Conservation (phyloP, 345 rosid species). For the Euphorbia lathyris region DNA sequence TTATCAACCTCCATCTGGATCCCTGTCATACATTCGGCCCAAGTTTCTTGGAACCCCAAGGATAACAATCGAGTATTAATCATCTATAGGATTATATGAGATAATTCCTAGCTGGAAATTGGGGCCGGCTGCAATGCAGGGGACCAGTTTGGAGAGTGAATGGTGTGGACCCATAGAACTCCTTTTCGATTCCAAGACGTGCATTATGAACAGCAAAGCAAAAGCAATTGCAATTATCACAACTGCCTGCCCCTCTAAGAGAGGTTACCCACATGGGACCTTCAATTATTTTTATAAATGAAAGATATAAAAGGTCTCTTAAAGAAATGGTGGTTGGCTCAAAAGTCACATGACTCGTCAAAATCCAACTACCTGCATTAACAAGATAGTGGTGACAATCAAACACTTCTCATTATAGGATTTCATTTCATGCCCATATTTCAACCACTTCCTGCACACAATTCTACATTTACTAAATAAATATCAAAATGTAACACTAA, state of each 20-base stretch:
- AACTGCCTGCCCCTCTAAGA: background rate
- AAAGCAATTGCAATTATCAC: background rate
- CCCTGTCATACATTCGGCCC: too few relatives aligned
- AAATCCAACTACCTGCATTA: constrained; percentile 23
- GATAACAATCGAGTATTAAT: too few relatives aligned
- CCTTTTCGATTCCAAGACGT: background rate
- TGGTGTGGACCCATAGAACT: constrained; percentile 16
- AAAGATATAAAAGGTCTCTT: background rate
- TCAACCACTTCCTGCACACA: background rate
- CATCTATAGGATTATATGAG: constrained; percentile 20
- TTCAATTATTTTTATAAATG: background rate
- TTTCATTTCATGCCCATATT: background rate
- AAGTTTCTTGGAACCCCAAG: too few relatives aligned
- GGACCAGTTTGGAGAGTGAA: too few relatives aligned
- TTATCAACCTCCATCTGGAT: too few relatives aligned
- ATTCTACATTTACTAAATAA: too few relatives aligned
- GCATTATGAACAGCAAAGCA: background rate
- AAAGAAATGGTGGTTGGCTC: constrained; percentile 19
- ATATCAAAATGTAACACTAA: too few relatives aligned
- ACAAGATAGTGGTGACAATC: constrained; percentile 23
- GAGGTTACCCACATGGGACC: constrained; percentile 15
- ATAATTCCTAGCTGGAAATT: constrained; percentile 14
- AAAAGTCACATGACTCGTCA: constrained; percentile 6
- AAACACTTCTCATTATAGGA: too few relatives aligned
- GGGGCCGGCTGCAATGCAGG: constrained; percentile 13